phyloP scores from a whole-genome alignment of 306 rosid genomes.

The Quillaja saponaria region DNA sequence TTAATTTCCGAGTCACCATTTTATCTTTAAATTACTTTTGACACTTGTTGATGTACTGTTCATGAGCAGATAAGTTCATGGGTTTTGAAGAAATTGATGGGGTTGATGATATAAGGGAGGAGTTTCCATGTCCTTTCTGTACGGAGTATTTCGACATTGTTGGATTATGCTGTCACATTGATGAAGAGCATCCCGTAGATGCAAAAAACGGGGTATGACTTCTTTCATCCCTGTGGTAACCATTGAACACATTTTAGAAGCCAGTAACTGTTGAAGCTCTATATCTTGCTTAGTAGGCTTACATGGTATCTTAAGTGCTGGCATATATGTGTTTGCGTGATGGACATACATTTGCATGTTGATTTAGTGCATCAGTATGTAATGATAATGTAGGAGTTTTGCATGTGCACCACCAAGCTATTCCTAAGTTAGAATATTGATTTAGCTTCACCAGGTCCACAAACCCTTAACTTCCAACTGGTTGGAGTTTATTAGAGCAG shows the following conservation, averaged over 20 bases:
- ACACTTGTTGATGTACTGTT: slow-evolving; percentile 23
- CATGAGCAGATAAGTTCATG: slow-evolving; percentile 74
- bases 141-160: slow-evolving; percentile 87
- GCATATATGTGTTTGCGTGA: neutral
- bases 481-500: neutral
- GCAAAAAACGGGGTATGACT: slow-evolving; percentile 83
- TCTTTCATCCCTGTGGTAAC: slow-evolving; percentile 11
- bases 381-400: neutral
- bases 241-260: slow-evolving; percentile 5
- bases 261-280: neutral
- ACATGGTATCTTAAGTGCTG: slow-evolving; percentile 9
- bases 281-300: slow-evolving; percentile 1
- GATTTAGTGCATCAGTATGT: slow-evolving; percentile 4
- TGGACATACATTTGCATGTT: slow-evolving; percentile 6
- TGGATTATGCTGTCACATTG: slow-evolving; percentile 96
- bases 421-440: neutral
- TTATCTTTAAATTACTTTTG: neutral
- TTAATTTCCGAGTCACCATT: neutral
- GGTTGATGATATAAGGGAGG: slow-evolving; percentile 88
- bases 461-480: slow-evolving; percentile 1
- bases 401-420: too few species aligned
- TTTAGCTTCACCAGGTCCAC: neutral
- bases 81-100: slow-evolving; percentile 85
- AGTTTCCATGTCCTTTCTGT: slow-evolving; percentile 90
- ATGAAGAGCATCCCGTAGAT: slow-evolving; percentile 90